Evolutionary conservation across 2,329 filamentous ascomycete genomes (phyloP).

Genomic region (Aspergillus japonicus): DNA sequence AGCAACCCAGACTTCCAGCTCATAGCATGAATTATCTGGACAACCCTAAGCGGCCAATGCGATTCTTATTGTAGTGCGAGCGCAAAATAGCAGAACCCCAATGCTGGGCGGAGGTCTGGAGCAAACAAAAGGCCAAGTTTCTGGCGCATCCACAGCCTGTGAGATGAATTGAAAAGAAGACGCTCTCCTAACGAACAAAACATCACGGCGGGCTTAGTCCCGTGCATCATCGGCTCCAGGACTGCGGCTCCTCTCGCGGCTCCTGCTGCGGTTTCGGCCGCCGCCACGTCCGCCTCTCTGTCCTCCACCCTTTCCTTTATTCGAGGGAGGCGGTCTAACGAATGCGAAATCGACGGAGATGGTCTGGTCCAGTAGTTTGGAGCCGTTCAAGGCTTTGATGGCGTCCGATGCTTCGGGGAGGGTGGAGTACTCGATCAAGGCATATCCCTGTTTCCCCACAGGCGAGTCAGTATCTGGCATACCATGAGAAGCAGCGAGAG

Average conservation of each 20-base stretch:
- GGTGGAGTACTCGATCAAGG: slow-evolving; percentile 65
- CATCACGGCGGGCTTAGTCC: slow-evolving; percentile 24
- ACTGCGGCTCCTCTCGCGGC: slow-evolving; percentile 48
- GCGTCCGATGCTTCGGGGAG: slow-evolving; percentile 63
- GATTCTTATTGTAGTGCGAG: background rate
- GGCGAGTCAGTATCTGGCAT: slow-evolving; percentile 14
- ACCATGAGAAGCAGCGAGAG: background rate
- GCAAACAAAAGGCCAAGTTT: background rate
- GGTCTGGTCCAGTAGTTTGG: slow-evolving; percentile 65
- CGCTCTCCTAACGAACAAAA: background rate
- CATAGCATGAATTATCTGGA: background rate
- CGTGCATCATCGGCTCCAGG: slow-evolving; percentile 39
- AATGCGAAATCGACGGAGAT: slow-evolving; percentile 65
- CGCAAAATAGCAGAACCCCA: slow-evolving; percentile 1
- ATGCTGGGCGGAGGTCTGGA: background rate
- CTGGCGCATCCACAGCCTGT: background rate
- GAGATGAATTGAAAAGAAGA: slow-evolving; percentile 8
- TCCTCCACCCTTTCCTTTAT: slow-evolving; percentile 42
- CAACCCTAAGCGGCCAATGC: slow-evolving; percentile 1
- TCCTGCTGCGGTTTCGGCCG: slow-evolving; percentile 43
- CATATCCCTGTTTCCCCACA: slow-evolving; percentile 55
- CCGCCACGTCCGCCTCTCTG: slow-evolving; percentile 45
- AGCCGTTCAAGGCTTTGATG: slow-evolving; percentile 60
- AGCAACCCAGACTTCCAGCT: background rate
- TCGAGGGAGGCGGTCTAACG: slow-evolving; percentile 57